Percentiles rank a stretch among this genome's conserved stretches.
These are phyloP conservation scores for Peterozyma xylosa DNA, from an alignment of 805 yeast genomes.

Conservation along the genomic window DNA sequence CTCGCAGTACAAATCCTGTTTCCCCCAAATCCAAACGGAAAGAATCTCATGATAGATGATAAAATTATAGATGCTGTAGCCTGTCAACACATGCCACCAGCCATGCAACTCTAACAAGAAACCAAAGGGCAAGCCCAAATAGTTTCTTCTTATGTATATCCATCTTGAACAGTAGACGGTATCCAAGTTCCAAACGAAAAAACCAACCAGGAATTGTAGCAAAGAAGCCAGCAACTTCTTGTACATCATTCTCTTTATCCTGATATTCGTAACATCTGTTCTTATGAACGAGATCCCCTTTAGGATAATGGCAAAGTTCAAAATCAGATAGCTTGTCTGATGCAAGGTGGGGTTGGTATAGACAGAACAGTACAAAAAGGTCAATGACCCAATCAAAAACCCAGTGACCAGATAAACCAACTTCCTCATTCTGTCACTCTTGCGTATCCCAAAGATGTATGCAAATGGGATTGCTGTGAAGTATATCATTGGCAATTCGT, in stretches of 20 bases:
- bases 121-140: slow-evolving; percentile 77
- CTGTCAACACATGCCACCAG: slow-evolving; percentile 90
- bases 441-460: slow-evolving; percentile 19
- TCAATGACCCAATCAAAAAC: slow-evolving; percentile 32
- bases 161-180: slow-evolving; percentile 65
- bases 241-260: slow-evolving; percentile 41
- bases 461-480: slow-evolving; percentile 85
- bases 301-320: slow-evolving; percentile 60
- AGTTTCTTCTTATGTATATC: slow-evolving; percentile 46
- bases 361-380: slow-evolving; percentile 53
- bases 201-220: slow-evolving; percentile 59
- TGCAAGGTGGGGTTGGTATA: slow-evolving; percentile 75
- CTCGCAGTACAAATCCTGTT: slow-evolving; percentile 20
- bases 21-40: slow-evolving; percentile 52
- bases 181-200: slow-evolving; percentile 79
- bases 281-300: slow-evolving; percentile 46
- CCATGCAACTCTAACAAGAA: slow-evolving; percentile 82
- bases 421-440: slow-evolving; percentile 1
- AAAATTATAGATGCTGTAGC: slow-evolving; percentile 77
- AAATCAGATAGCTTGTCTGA: slow-evolving; percentile 70
- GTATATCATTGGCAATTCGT: slow-evolving; percentile 94
- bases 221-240: slow-evolving; percentile 54
- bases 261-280: slow-evolving; percentile 41
- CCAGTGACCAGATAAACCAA: slow-evolving; percentile 12
- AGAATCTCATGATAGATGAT: slow-evolving; percentile 70